Percentiles rank a stretch among this genome's conserved stretches.
Conservation (phyloP, 805 yeast genomes). For the Saturnispora bothae region DNA sequence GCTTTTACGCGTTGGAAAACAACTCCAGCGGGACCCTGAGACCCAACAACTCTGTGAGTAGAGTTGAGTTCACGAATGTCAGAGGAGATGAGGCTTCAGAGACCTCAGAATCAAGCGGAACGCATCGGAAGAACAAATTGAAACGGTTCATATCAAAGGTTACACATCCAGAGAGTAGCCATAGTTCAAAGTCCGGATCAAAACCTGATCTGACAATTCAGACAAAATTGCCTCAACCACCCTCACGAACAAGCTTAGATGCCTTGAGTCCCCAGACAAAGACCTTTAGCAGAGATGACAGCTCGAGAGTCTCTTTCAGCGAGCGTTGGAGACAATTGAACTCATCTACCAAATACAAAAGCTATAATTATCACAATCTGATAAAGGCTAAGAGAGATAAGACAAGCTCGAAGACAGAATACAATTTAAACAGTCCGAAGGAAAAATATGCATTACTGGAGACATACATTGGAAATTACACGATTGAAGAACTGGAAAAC, state of each 20-base stretch:
- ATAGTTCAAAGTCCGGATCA: not conserved
- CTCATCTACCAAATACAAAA: conserved; percentile 21
- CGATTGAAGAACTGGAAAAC: conserved; percentile 23
- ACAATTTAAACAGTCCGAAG: not conserved
- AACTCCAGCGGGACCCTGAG: conserved; percentile 15
- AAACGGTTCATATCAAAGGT: conserved; percentile 18
- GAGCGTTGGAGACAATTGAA: conserved; percentile 10
- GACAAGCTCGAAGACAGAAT: conserved; percentile 8
- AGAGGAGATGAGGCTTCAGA: conserved; percentile 14
- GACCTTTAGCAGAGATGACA: conserved; percentile 22
- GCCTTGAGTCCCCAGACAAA: conserved; percentile 18
- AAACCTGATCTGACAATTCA: conserved; percentile 6
- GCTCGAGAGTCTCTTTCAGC: conserved; percentile 15
- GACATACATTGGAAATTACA: conserved; percentile 12
- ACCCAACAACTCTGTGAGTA: conserved; percentile 10
- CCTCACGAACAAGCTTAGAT: conserved; percentile 15
- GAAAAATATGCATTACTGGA: not conserved
- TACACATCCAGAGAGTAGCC: conserved; percentile 6
- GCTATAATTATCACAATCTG: conserved; percentile 20
- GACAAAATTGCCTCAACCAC: conserved; percentile 4
- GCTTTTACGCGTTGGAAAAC: conserved; percentile 6
- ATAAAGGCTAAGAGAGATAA: conserved; percentile 24
- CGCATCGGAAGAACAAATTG: too few relatives aligned
- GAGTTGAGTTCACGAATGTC: conserved; percentile 28
- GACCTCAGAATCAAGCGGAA: too few relatives aligned